Evolutionary conservation across 2,329 filamentous ascomycete species (phyloP).

Genomic region (Trichoderma simmonsii): DNA sequence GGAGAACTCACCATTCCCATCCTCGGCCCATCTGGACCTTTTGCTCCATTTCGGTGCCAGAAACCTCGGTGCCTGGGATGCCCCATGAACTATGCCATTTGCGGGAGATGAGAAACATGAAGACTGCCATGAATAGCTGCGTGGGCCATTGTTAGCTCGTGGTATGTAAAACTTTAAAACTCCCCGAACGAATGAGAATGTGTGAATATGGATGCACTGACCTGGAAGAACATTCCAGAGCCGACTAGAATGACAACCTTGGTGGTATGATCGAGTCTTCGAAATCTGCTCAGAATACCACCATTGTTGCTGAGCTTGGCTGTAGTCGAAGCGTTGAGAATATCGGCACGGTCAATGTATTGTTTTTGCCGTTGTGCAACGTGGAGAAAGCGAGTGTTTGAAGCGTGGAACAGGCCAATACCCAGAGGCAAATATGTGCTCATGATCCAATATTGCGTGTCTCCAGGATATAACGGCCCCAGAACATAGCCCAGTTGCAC

Average conservation of each 20-base stretch:
- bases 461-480: conserved; percentile 41
- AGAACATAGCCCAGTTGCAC: conserved; percentile 39
- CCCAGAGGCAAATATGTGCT: conserved; percentile 60
- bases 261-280: conserved; percentile 39
- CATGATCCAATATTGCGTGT: conserved; percentile 63
- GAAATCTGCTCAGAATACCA: conserved; percentile 31
- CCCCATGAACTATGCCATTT: conserved; percentile 61
- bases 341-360: conserved; percentile 22
- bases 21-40: conserved; percentile 46
- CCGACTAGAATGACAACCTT: conserved; percentile 49
- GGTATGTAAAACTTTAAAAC: background rate
- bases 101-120: conserved; percentile 59
- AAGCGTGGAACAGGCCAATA: conserved; percentile 63
- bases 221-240: conserved; percentile 55
- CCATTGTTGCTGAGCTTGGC: conserved; percentile 20
- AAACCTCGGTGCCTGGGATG: conserved; percentile 57
- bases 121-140: conserved; percentile 54
- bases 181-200: background rate
- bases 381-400: conserved; percentile 57
- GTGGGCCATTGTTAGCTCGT: background rate
- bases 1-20: conserved; percentile 57
- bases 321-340: background rate
- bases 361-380: conserved; percentile 50
- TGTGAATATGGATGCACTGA: conserved; percentile 29
- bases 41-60: conserved; percentile 49